Evolutionary conservation across 1,139 yeast species (phyloP).

Genomic region (Nakaseomyces uthaithaninus): DNA sequence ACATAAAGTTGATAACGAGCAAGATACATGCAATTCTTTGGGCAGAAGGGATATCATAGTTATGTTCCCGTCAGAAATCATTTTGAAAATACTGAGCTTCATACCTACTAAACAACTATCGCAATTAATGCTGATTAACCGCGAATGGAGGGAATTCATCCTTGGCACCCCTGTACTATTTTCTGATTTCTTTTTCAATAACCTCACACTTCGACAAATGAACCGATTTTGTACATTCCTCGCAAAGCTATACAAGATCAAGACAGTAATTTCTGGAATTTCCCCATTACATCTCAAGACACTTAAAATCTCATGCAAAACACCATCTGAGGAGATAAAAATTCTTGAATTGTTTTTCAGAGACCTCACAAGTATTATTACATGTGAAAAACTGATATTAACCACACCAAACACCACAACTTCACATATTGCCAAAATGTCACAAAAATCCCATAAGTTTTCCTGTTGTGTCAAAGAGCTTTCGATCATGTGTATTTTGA

Average conservation of each 20-base stretch:
- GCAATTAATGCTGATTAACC: constrained; percentile 17
- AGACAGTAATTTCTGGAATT: background rate
- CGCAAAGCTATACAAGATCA: constrained; percentile 8
- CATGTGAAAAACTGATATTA: constrained; percentile 14
- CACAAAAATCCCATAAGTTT: constrained; percentile 9
- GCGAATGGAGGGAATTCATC: constrained; percentile 21
- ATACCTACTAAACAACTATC: constrained; percentile 19
- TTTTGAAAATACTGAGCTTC: constrained; percentile 16
- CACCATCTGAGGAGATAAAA: constrained; percentile 22
- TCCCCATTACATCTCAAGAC: background rate
- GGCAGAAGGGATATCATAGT: constrained; percentile 18
- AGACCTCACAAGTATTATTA: constrained; percentile 10
- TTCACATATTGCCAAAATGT: constrained; percentile 12
- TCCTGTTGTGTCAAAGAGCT: constrained; percentile 12
- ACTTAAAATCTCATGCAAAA: constrained; percentile 16
- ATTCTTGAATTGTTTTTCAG: constrained; percentile 14
- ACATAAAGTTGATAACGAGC: constrained; percentile 1
- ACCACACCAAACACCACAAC: constrained; percentile 21
- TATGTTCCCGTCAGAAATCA: constrained; percentile 23
- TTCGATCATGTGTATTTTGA: constrained; percentile 18
- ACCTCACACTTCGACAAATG: constrained; percentile 5
- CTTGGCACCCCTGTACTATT: constrained; percentile 17
- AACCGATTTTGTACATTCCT: constrained; percentile 16
- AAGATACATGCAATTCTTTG: background rate
- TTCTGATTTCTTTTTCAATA: constrained; percentile 14